A percentile compares a stretch with the other conserved stretches of the same genome.
Conservation (phyloP, 2,329 filamentous ascomycete species). For the Ophiostoma sp. region DNA sequence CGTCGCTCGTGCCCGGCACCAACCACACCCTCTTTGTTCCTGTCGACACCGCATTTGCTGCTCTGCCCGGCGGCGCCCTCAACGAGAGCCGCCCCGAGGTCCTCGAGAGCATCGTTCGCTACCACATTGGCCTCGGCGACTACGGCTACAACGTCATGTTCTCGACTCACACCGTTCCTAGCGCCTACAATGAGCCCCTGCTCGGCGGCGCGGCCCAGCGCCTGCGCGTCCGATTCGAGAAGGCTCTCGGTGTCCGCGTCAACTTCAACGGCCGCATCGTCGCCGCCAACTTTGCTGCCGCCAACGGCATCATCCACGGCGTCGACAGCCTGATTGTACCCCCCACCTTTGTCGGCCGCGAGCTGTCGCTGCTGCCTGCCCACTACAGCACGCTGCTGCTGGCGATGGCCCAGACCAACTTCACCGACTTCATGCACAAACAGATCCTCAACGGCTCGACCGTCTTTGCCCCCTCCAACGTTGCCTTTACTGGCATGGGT, state of each 20-base stretch:
- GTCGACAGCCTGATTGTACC: conserved; percentile 71
- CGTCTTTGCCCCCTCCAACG: conserved; percentile 74
- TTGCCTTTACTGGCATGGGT: conserved; percentile 72
- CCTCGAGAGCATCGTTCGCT: conserved; percentile 63
- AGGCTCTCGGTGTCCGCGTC: conserved; percentile 57
- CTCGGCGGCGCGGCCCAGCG: conserved; percentile 66
- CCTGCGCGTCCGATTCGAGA: conserved; percentile 57
- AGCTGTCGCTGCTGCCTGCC: conserved; percentile 60
- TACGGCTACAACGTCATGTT: conserved; percentile 64
- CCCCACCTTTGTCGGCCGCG: conserved; percentile 54
- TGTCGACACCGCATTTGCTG: conserved; percentile 67
- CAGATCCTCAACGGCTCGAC: conserved; percentile 59
- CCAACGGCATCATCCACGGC: conserved; percentile 76
- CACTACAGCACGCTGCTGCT: conserved; percentile 75
- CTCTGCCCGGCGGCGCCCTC: conserved; percentile 40
- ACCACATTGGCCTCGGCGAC: conserved; percentile 66
- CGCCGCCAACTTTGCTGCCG: conserved; percentile 63
- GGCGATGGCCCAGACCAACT: conserved; percentile 67
- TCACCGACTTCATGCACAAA: conserved; percentile 56
- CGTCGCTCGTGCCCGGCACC: conserved; percentile 37
- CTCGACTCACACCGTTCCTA: conserved; percentile 67
- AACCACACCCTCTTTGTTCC: conserved; percentile 83
- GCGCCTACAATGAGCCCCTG: conserved; percentile 51
- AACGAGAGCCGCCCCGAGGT: conserved; percentile 62
- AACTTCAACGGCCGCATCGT: conserved; percentile 74